These are phyloP conservation scores for Herpotrichia juniperi DNA, from an alignment of 2,329 filamentous ascomycete species.

Conservation along the genomic window DNA sequence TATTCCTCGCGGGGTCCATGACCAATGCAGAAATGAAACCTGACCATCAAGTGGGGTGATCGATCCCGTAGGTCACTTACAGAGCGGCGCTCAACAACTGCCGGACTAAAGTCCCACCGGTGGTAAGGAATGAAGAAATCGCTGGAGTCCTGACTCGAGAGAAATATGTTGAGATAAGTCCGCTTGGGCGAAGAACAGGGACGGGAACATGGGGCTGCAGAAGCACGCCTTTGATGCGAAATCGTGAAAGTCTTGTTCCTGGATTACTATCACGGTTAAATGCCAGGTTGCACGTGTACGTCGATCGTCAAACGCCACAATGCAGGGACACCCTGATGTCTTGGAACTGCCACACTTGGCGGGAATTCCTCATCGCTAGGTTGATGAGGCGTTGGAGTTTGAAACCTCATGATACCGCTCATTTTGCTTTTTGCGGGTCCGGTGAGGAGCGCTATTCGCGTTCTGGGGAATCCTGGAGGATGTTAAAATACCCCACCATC, in stretches of 20 bases:
- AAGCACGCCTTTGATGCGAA: neutral
- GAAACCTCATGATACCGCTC: conserved; percentile 2
- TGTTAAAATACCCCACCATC: neutral
- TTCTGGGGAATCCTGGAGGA: conserved; percentile 3
- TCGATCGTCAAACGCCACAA: conserved; percentile 21
- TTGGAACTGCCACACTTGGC: too few species aligned
- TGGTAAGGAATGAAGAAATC: too few species aligned
- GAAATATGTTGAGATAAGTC: too few species aligned
- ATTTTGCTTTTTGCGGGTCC: conserved; percentile 10
- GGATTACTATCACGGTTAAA: conserved; percentile 22
- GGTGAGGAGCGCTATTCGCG: neutral
- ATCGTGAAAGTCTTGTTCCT: conserved; percentile 4
- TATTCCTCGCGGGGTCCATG: conserved; percentile 11
- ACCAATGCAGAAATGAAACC: conserved; percentile 20
- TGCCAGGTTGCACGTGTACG: conserved; percentile 18
- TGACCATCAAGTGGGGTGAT: conserved; percentile 8
- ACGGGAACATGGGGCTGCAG: neutral
- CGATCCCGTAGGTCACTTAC: conserved; percentile 2
- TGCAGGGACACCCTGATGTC: conserved; percentile 13
- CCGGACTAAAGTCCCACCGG: conserved; percentile 2
- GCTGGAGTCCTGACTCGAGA: too few species aligned
- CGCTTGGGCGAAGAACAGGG: neutral
- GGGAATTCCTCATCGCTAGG: conserved; percentile 1
- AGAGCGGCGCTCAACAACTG: conserved; percentile 8
- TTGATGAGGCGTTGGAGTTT: conserved; percentile 1